phyloP scores from a whole-genome alignment of 2,329 filamentous ascomycete species.

The Taxawa tesnikishii region DNA sequence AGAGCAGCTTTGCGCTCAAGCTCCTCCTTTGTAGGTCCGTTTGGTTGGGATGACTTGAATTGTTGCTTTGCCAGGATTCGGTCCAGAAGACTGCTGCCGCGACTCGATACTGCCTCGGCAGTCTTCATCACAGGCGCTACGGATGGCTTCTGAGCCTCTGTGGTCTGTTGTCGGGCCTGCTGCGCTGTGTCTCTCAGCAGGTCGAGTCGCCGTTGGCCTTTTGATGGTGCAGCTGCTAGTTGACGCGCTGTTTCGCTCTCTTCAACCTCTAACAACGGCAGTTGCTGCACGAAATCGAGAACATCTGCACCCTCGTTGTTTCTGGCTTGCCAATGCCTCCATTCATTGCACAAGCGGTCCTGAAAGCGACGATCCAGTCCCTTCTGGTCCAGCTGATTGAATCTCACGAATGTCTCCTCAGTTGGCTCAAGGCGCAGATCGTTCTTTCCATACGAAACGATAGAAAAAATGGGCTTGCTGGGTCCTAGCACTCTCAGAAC shows the following conservation, averaged over 20 bases:
- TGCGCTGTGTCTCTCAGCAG: slow-evolving; percentile 45
- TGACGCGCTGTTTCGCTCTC: slow-evolving; percentile 35
- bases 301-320: slow-evolving; percentile 23
- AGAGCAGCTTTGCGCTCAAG: slow-evolving; percentile 33
- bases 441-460: slow-evolving; percentile 30
- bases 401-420: slow-evolving; percentile 16
- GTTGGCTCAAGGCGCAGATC: slow-evolving; percentile 29
- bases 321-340: slow-evolving; percentile 25
- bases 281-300: slow-evolving; percentile 40
- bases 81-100: slow-evolving; percentile 34
- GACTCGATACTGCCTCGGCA: slow-evolving; percentile 21
- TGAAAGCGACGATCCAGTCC: slow-evolving; percentile 39
- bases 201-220: slow-evolving; percentile 56
- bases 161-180: slow-evolving; percentile 20
- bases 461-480: slow-evolving; percentile 16
- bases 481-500: slow-evolving; percentile 27
- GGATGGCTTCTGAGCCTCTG: slow-evolving; percentile 10
- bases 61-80: slow-evolving; percentile 39
- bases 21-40: slow-evolving; percentile 27
- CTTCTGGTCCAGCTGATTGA: slow-evolving; percentile 29
- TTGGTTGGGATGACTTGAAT: slow-evolving; percentile 22
- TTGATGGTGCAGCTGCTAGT: slow-evolving; percentile 45
- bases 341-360: slow-evolving; percentile 31
- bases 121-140: slow-evolving; percentile 21
- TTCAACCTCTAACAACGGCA: slow-evolving; percentile 44